Evolutionary conservation across 2,329 filamentous ascomycete species (phyloP).

Genomic region (Pyrenochaeta sp.): DNA sequence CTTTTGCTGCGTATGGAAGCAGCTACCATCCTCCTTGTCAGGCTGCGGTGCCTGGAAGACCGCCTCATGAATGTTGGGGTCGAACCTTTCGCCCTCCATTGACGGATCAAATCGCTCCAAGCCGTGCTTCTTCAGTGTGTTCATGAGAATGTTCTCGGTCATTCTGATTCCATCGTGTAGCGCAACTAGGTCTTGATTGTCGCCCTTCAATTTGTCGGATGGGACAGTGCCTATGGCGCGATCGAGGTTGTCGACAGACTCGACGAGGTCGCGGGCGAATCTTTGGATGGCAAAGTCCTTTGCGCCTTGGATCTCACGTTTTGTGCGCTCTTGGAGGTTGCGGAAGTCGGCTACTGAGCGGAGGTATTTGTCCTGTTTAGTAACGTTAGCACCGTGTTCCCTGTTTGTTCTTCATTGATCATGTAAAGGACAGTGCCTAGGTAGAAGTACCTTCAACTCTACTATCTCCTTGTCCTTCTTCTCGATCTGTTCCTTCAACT

Average conservation of each 20-base stretch:
- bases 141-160: slow-evolving; percentile 89
- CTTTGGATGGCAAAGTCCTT: slow-evolving; percentile 93
- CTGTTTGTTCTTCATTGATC: neutral
- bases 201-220: slow-evolving; percentile 71
- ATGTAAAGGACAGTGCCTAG: neutral
- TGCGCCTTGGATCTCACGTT: slow-evolving; percentile 86
- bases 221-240: slow-evolving; percentile 85
- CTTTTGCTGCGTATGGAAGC: slow-evolving; percentile 94
- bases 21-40: slow-evolving; percentile 87
- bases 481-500: slow-evolving; percentile 72
- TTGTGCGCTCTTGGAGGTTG: slow-evolving; percentile 94
- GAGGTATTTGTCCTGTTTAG: slow-evolving; percentile 84
- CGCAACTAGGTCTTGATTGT: slow-evolving; percentile 77
- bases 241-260: slow-evolving; percentile 96
- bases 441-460: slow-evolving; percentile 79
- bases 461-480: slow-evolving; percentile 75
- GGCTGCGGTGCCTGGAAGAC: slow-evolving; percentile 91
- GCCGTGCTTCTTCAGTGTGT: slow-evolving; percentile 91
- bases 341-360: slow-evolving; percentile 96
- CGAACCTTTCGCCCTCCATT: slow-evolving; percentile 80
- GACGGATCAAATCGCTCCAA: slow-evolving; percentile 85
- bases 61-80: slow-evolving; percentile 96
- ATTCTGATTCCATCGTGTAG: slow-evolving; percentile 92
- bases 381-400: neutral
- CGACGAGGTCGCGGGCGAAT: slow-evolving; percentile 93